Percentiles rank a stretch among this genome's conserved stretches.
Evolutionary conservation across 495 filamentous ascomycete species (phyloP).

Genomic region (Mycothermus thermophilus): DNA sequence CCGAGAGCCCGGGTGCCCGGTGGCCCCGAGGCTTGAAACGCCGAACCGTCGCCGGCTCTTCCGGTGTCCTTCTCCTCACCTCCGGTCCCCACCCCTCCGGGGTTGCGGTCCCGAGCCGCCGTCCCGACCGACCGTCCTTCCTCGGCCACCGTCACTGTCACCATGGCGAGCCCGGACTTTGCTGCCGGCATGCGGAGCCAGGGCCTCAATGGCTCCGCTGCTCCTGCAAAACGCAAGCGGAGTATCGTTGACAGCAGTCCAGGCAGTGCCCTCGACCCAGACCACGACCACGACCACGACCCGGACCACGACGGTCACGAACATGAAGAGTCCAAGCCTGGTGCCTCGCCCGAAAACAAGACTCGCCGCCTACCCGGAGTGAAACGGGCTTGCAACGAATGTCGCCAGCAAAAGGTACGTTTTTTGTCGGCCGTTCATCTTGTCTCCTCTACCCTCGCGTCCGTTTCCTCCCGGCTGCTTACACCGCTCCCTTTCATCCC

Average conservation of each 20-base stretch:
- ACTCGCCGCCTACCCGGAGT: slow-evolving; percentile 42
- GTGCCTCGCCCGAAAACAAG: slow-evolving; percentile 20
- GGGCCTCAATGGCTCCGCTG: slow-evolving; percentile 20
- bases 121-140: too few species aligned
- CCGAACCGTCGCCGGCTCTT: too few species aligned
- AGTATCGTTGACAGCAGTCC: slow-evolving; percentile 48
- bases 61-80: slow-evolving; percentile 1
- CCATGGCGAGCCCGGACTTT: slow-evolving; percentile 24
- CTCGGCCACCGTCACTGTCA: too few species aligned
- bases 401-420: slow-evolving; percentile 74
- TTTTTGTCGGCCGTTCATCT: not conserved
- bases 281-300: slow-evolving; percentile 40
- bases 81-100: slow-evolving; percentile 5
- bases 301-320: slow-evolving; percentile 51
- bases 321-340: slow-evolving; percentile 54
- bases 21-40: too few species aligned
- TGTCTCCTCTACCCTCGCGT: slow-evolving; percentile 24
- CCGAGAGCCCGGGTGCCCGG: too few species aligned
- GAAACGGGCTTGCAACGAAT: slow-evolving; percentile 89
- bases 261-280: slow-evolving; percentile 50
- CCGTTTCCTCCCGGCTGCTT: not conserved
- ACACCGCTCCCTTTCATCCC: slow-evolving; percentile 5
- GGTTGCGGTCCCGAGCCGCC: slow-evolving; percentile 2
- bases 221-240: slow-evolving; percentile 34
- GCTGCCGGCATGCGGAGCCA: slow-evolving; percentile 29